Percentiles rank a stretch among this genome's conserved stretches.
phyloP scores from a whole-genome alignment of 495 filamentous ascomycete genomes.

The Aspergillus haitiensis region DNA sequence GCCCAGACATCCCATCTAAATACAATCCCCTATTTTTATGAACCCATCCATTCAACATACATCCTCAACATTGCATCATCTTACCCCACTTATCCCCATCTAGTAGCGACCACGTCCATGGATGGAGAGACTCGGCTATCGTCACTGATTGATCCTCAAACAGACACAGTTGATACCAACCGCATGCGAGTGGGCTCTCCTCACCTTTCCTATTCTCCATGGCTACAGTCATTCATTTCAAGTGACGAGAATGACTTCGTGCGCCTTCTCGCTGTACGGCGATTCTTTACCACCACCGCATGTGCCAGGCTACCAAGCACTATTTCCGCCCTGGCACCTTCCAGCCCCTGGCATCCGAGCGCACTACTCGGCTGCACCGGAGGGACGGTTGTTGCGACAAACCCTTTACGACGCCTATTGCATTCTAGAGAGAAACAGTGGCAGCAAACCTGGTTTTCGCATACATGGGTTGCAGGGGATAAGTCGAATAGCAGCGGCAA shows the following conservation, averaged over 20 bases:
- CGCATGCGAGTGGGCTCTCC: slow-evolving; percentile 53
- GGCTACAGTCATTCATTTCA: slow-evolving; percentile 52
- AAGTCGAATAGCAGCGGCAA: slow-evolving; percentile 25
- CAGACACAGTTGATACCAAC: slow-evolving; percentile 49
- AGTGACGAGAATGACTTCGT: slow-evolving; percentile 60
- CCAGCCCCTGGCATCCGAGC: slow-evolving; percentile 52
- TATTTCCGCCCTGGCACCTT: slow-evolving; percentile 43
- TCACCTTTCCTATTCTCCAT: slow-evolving; percentile 57
- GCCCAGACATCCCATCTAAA: slow-evolving; percentile 20
- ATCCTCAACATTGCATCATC: slow-evolving; percentile 56
- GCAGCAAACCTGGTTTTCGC: slow-evolving; percentile 62
- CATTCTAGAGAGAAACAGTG: slow-evolving; percentile 55
- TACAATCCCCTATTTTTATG: slow-evolving; percentile 54
- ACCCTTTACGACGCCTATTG: slow-evolving; percentile 56
- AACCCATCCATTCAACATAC: slow-evolving; percentile 59
- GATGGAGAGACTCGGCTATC: slow-evolving; percentile 60
- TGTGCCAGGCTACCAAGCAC: slow-evolving; percentile 38
- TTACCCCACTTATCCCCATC: slow-evolving; percentile 59
- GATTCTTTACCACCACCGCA: slow-evolving; percentile 55
- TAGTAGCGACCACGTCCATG: slow-evolving; percentile 55
- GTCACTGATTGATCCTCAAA: slow-evolving; percentile 51
- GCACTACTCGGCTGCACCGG: slow-evolving; percentile 57
- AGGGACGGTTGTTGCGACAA: slow-evolving; percentile 55
- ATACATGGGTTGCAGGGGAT: slow-evolving; percentile 54
- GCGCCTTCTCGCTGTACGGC: slow-evolving; percentile 52